Evolutionary conservation across 805 yeast genomes (phyloP), one percentile per base, ranked within the genome.

Genomic region (Ogataea nitratoaversa): DNA sequence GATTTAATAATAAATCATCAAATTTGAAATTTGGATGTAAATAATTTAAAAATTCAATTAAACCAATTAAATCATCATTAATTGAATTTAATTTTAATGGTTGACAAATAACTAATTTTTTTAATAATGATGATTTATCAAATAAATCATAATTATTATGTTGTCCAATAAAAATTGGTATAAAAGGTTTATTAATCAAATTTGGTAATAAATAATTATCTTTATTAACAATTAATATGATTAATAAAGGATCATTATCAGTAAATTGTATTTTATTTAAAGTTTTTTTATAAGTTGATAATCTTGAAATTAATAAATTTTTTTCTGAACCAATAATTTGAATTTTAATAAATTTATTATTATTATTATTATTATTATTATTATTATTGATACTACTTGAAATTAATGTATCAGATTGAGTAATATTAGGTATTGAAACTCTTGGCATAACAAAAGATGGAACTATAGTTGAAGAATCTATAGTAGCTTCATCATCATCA

Each of bases 371-470:
- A n/a, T n/a, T n/a, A n/a, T n/a, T n/a, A n/a, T n/a, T n/a, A n/a
- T n/a, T n/a, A n/a, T n/a, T n/a, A n/a, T n/a, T n/a, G n/a, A n/a
- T n/a, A n/a, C n/a, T n/a, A n/a, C n/a, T n/a, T n/a, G n/a, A n/a
- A n/a, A n/a, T n/a, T n/a, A n/a, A n/a, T n/a, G n/a, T n/a, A n/a
- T n/a, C n/a, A n/a, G n/a, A n/a, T n/a, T 22, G n/a, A 22, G 25
- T 24, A 14, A 32, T 18, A 27, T 28, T 35, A 8, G 36, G 48
- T 23, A 62, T 42, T 4, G 66, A 58, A 11, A 65, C 63, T 28
- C 59, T 49, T 1, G 69, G 69, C 69, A 65, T 65, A 14, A 63
- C 60, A 46, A 65, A 65, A 1, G 66, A 61, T 3, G 68, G 66
- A 11, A 52, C 48, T 7, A 57, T 52, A 2, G 61, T 52, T 14